Evolutionary conservation across 306 rosid genomes (phyloP), one percentile per base, ranked within the genome.

Genomic region (Betula pendula): DNA sequence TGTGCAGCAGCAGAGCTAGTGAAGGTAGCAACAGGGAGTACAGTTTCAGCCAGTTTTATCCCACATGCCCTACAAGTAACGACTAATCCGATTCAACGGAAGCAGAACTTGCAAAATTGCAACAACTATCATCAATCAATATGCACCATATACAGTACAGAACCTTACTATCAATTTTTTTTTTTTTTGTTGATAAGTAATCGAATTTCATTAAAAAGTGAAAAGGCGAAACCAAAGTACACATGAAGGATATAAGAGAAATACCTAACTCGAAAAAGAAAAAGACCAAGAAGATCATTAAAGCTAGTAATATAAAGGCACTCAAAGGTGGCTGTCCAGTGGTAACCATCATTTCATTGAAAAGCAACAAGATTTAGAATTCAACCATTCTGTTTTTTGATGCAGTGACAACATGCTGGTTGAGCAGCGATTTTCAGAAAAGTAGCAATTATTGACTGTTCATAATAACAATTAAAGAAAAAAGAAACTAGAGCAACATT

Each of bases 21-120:
- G 53, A 33, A 53, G 69, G 71, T 70, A 44, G 82, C 53, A 43
- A 45, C 17, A 19, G 83, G 84, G 73, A 38, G 71, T 53, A 81
- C 86, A n/a, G 85, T 44, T 81, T 79, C 82, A 45, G 85, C 90
- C 20, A 56, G 16, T 63, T 84, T 88, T 76, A 84, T 49, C 27
- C 84, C 88, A 68, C 70, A 29, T 76, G 49, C 48, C 75, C 88
- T 84, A 87, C 72, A 88, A 84, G 33, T 45, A 43, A 74, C 43
- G 47, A 74, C 9, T 60, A 24, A 33, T 51, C 45, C 73, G 8
- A 75, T 48, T 81, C 70, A 72, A 73, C 13, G 68, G 42, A 48
- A 67, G 25, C 5, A 75, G 38, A 55, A 66, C 47, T 60, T 43
- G 53, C 49, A 58, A 47, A 1, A 50, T 59, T 49, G 67, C 60